These are phyloP conservation scores for Helminthosporium solani DNA, from an alignment of 2,329 filamentous ascomycete genomes.

Conservation along the genomic window DNA sequence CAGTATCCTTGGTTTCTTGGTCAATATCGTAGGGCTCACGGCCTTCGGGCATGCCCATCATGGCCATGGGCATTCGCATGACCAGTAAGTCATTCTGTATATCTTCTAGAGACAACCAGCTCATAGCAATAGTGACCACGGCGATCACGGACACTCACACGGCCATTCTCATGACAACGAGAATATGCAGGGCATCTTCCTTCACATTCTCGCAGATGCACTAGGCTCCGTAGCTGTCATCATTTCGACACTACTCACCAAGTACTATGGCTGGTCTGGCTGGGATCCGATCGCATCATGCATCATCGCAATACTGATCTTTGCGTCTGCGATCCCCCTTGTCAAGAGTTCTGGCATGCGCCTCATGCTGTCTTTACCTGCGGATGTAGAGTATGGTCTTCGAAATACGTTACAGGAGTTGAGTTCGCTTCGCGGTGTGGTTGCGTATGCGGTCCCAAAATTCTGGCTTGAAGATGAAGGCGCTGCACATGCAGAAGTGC, in stretches of 20 bases:
- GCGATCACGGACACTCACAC: slow-evolving; percentile 38
- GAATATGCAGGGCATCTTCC: slow-evolving; percentile 97
- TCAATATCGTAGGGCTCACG: slow-evolving; percentile 90
- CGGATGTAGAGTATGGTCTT: slow-evolving; percentile 81
- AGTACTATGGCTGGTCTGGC: slow-evolving; percentile 84
- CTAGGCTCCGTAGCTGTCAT: slow-evolving; percentile 94
- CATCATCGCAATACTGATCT: slow-evolving; percentile 89
- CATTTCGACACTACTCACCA: slow-evolving; percentile 82
- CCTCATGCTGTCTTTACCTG: slow-evolving; percentile 80
- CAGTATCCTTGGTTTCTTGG: slow-evolving; percentile 78
- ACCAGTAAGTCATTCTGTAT: slow-evolving; percentile 25
- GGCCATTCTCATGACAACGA: slow-evolving; percentile 77
- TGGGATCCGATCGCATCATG: slow-evolving; percentile 95
- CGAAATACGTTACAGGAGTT: slow-evolving; percentile 85
- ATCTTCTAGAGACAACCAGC: slow-evolving; percentile 16
- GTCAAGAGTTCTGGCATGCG: slow-evolving; percentile 82
- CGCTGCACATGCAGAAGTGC: slow-evolving; percentile 42
- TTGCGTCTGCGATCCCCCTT: slow-evolving; percentile 85
- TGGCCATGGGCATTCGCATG: slow-evolving; percentile 53
- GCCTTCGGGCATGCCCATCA: slow-evolving; percentile 67
- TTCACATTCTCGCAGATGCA: slow-evolving; percentile 93
- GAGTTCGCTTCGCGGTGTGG: slow-evolving; percentile 77
- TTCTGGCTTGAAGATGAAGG: slow-evolving; percentile 85
- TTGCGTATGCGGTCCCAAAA: slow-evolving; percentile 80
- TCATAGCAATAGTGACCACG: slow-evolving; percentile 37